Base-by-base conservation (phyloP, 108 stramenopile genomes). In the Schizochytrium sp. region DNA sequence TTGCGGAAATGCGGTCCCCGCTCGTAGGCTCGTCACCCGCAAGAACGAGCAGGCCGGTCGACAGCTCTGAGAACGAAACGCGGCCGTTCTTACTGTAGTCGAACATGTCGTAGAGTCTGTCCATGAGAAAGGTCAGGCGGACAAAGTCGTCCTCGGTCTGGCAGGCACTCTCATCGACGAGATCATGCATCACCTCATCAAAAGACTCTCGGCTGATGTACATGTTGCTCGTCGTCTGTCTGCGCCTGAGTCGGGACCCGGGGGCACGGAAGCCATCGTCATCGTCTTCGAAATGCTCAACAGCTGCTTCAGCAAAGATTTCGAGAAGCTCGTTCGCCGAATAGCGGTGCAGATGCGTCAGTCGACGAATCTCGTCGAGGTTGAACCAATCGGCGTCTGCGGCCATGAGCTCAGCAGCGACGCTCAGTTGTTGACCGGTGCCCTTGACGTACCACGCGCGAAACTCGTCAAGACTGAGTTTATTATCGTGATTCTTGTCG, bases 1-100 rank as follows among this genome's bases (percentile, higher is more conserved):
- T 23, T 4, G 23, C 51, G 5, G 43, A 8, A 5, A 83, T 29
- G 29, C 72, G 72, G 16, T 19, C 59, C 10, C 63, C 63, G 41
- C 55, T 57, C 45, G 44, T 29, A 19, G 5, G 47, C 48, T 4
- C 25, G 18, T 57, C 87, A 4, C 51, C 48, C 28, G 51, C 48
- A n/a, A 87, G 60, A 0, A 53, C 60, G 18, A 23, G 4, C 5
- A 90, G 43, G 6, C 89, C 89, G 1, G 60, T 72, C 0, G 60
- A 44, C 51, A 90, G 60, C 87, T 90, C 89, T 4, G 83, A 29
- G 5, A 57, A 83, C 87, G 72, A 72, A 23, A 90, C 89, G 44
- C 16, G 5, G 6, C 87, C 89, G 60, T 90, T 41, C n/a, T 53
- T 10, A n/a, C 72, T 45, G 25, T 19, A 19, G 55, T 90, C 89